Evolutionary conservation across 768 basidiomycete species (phyloP).

Genomic region (Lactifluus rugatus): DNA sequence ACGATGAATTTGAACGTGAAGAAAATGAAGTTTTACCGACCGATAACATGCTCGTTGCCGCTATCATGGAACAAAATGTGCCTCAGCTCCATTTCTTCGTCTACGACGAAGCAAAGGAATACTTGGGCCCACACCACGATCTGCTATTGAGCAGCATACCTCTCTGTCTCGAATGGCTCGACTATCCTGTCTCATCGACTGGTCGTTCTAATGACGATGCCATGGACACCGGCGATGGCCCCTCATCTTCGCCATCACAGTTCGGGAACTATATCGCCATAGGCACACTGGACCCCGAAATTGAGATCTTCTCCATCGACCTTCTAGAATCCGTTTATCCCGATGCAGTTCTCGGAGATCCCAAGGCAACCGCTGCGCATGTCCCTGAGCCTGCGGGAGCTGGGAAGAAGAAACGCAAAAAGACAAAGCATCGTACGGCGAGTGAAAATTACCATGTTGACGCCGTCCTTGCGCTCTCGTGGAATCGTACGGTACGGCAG

Average conservation of each 20-base stretch:
- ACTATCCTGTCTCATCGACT: slow-evolving; percentile 64
- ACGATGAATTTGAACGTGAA: slow-evolving; percentile 73
- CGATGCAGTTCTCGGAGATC: slow-evolving; percentile 80
- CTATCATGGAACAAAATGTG: slow-evolving; percentile 94
- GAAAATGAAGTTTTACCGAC: slow-evolving; percentile 84
- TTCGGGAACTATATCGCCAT: slow-evolving; percentile 92
- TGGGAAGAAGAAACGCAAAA: slow-evolving; percentile 94
- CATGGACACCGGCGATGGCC: slow-evolving; percentile 20
- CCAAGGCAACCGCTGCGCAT: slow-evolving; percentile 73
- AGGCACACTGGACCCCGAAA: slow-evolving; percentile 93
- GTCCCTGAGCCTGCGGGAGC: slow-evolving; percentile 75
- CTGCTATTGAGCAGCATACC: slow-evolving; percentile 96
- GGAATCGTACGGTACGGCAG: slow-evolving; percentile 87
- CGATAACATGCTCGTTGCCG: slow-evolving; percentile 86
- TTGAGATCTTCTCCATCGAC: slow-evolving; percentile 98
- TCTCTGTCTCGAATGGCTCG: slow-evolving; percentile 97
- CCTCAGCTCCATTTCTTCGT: slow-evolving; percentile 94
- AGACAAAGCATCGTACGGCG: slow-evolving; percentile 53
- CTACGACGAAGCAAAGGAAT: slow-evolving; percentile 86
- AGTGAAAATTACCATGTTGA: slow-evolving; percentile 80
- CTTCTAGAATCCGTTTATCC: slow-evolving; percentile 92
- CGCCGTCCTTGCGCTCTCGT: slow-evolving; percentile 84
- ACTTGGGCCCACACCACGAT: slow-evolving; percentile 94
- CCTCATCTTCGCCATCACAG: slow-evolving; percentile 26
- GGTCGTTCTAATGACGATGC: slow-evolving; percentile 32